Conservation (phyloP, 169 alveolate species). For the Babesia bovis region DNA sequence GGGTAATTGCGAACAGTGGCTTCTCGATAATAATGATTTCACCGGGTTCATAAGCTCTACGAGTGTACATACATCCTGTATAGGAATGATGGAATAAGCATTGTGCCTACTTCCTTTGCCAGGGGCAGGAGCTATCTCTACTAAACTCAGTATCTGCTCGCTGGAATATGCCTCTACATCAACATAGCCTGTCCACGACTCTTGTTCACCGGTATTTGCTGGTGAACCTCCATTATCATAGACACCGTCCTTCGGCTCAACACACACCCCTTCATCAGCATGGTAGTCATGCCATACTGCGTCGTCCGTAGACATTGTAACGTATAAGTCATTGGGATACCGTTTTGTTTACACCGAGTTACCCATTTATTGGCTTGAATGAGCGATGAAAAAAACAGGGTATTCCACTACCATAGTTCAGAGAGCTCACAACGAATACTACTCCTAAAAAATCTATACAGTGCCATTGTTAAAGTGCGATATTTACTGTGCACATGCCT, state of each 20-base stretch:
- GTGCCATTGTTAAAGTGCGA: too few relatives aligned
- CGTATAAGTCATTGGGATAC: neutral
- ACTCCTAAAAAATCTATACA: too few relatives aligned
- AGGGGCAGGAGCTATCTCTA: slow-evolving; percentile 75
- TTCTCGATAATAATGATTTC: slow-evolving; percentile 76
- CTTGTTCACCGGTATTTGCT: neutral
- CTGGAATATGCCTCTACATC: slow-evolving; percentile 31
- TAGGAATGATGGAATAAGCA: neutral
- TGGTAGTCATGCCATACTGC: neutral
- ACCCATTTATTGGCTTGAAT: too few relatives aligned
- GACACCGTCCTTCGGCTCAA: neutral
- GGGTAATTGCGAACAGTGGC: slow-evolving; percentile 79
- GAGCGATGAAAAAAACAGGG: too few relatives aligned
- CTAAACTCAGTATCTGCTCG: slow-evolving; percentile 68
- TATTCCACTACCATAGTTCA: too few relatives aligned
- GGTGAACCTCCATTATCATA: neutral
- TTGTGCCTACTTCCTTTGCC: slow-evolving; percentile 76
- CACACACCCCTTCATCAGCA: neutral
- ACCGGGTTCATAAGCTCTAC: slow-evolving; percentile 78
- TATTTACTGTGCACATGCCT: too few relatives aligned
- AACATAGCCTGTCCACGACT: neutral
- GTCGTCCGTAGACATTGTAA: neutral
- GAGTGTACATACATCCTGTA: slow-evolving; percentile 76
- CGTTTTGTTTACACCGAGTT: neutral
- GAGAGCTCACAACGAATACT: too few relatives aligned